These are phyloP conservation scores for Kwoniella sp. DNA, from an alignment of 768 basidiomycete genomes.

Conservation along the genomic window DNA sequence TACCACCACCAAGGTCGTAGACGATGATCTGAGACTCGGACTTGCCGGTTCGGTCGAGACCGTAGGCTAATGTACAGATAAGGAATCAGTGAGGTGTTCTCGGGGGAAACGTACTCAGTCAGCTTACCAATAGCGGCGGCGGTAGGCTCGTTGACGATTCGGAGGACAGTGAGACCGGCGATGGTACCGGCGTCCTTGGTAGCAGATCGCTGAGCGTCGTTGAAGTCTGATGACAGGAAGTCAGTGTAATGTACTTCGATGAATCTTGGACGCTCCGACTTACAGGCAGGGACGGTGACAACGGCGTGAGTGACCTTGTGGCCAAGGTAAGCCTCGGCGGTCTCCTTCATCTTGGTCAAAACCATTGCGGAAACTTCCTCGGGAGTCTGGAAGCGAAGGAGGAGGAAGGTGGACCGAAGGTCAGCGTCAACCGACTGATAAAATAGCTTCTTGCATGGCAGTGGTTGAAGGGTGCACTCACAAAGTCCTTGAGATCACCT, in stretches of 20 bases:
- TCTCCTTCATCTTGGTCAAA: conserved; percentile 70
- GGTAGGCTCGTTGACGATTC: conserved; percentile 99
- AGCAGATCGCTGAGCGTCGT: conserved; percentile 97
- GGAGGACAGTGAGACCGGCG: conserved; percentile 89
- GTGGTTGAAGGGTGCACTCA: too few species aligned
- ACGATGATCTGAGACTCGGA: conserved; percentile 95
- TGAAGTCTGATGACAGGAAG: conserved; percentile 66
- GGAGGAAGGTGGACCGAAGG: background rate
- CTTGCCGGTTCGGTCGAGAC: conserved; percentile 88
- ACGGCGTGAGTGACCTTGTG: conserved; percentile 68
- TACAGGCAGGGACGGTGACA: conserved; percentile 73
- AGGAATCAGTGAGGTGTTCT: conserved; percentile 8
- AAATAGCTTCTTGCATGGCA: too few species aligned
- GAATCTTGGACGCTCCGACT: conserved; percentile 16
- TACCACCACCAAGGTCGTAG: conserved; percentile 98
- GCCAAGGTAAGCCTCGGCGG: conserved; percentile 69
- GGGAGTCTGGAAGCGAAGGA: conserved; percentile 57
- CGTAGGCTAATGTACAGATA: conserved; percentile 64
- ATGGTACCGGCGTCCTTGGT: conserved; percentile 98
- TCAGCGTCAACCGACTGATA: too few species aligned
- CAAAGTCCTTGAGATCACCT: conserved; percentile 62
- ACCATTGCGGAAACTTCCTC: conserved; percentile 73
- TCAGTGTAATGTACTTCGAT: conserved; percentile 7
- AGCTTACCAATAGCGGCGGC: conserved; percentile 81
- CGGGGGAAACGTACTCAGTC: background rate